Evolutionary conservation across 2,329 filamentous ascomycete species (phyloP), one percentile per base, ranked within the genome.

Genomic region (Aspergillus candidus): DNA sequence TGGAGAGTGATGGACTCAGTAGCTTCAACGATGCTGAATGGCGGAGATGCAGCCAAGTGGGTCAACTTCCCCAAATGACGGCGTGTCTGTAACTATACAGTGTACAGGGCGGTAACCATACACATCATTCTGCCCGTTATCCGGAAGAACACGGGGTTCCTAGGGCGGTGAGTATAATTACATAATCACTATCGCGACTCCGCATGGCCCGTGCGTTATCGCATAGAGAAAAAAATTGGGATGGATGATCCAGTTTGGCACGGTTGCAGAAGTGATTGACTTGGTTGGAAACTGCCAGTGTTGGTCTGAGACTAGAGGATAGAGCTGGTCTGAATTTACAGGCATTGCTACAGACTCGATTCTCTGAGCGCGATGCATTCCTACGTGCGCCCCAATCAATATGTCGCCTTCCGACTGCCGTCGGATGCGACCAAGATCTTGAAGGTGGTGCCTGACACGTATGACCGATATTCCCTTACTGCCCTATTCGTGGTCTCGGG

Each of bases 361-460:
- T 2, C 32, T 40, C 6, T 43, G 33, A 40, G 32, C 45, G 52
- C 33, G 15, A 70, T 70, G 67, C 61, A 68, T 53, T 68, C 66
- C 6, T 63, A 57, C 31, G 61, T 70, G 44, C 58, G 57, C 15
- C 65, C 67, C 6, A 49, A 67, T 37, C 58, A 67, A 35, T 63
- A 61, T 42, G 59, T 68, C 46, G 62, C 55, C 15, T 46, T 70
- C 31, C 58, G 61, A 46, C 57, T 70, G 29, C 73, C 80, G 11
- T 82, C 78, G 11, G 79, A 79, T 49, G 66, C 73, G 41, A 68
- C 75, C 44, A 80, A 77, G 58, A 68, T 83, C 46, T 60, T 80
- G 43, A 74, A 82, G 54, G 70, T 83, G 51, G 69, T 73, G 43
- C 80, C 81, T 41, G 78, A 84, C 63, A 79, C 78, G 79, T 84